Evolutionary conservation across 2,329 filamentous ascomycete species (phyloP).

Genomic region (Aspergillus pseudoviridinutans): DNA sequence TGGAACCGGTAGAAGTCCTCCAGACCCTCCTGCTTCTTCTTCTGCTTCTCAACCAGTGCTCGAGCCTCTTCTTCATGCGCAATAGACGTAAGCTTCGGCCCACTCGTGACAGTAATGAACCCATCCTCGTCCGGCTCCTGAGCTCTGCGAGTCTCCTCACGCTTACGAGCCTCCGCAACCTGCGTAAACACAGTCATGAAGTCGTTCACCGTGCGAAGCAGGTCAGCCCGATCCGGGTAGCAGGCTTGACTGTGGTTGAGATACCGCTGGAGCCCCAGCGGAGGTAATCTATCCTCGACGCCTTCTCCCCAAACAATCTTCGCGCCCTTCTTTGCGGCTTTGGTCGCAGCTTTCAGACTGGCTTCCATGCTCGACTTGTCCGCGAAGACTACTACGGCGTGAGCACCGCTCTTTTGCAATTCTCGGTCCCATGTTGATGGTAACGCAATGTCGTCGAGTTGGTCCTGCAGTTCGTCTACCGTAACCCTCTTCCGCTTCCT

Average conservation of each 20-base stretch:
- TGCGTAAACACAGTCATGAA: constrained; percentile 78
- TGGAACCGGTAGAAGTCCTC: constrained; percentile 83
- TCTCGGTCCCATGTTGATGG: constrained; percentile 70
- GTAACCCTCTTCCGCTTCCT: constrained; percentile 56
- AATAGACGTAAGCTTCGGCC: constrained; percentile 66
- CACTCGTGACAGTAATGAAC: constrained; percentile 85
- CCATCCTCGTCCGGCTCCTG: constrained; percentile 90
- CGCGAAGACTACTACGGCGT: constrained; percentile 77
- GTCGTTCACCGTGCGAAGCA: constrained; percentile 74
- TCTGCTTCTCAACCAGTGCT: constrained; percentile 54
- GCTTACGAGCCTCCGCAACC: constrained; percentile 62
- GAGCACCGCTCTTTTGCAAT: constrained; percentile 69
- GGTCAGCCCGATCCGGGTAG: constrained; percentile 62
- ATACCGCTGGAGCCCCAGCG: constrained; percentile 51
- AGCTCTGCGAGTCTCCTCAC: constrained; percentile 59
- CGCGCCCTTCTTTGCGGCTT: constrained; percentile 54
- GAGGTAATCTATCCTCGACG: constrained; percentile 53
- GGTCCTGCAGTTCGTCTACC: constrained; percentile 47
- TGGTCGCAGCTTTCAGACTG: constrained; percentile 71
- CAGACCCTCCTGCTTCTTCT: constrained; percentile 61
- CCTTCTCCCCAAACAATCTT: constrained; percentile 67
- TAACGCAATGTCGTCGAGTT: constrained; percentile 59
- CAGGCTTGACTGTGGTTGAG: constrained; percentile 66
- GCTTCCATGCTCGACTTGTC: constrained; percentile 74
- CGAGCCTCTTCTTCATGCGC: constrained; percentile 69